These are phyloP conservation scores for Auricularia sp. DNA, from an alignment of 768 basidiomycete genomes.

Conservation along the genomic window DNA sequence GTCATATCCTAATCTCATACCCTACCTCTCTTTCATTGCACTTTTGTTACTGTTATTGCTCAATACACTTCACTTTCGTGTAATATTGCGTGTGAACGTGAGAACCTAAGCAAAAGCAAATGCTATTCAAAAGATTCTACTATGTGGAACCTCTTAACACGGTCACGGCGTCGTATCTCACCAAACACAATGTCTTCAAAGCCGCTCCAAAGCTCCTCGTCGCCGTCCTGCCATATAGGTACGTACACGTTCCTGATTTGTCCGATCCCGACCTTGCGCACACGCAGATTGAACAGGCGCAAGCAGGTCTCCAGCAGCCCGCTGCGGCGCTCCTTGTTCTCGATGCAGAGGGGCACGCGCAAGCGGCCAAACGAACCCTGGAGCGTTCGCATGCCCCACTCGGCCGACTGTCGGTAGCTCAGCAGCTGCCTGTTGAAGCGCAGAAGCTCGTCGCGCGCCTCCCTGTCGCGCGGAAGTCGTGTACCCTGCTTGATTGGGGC, in stretches of 20 bases:
- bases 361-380: conserved; percentile 39
- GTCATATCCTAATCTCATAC: too few species aligned
- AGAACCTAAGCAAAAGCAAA: too few species aligned
- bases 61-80: too few species aligned
- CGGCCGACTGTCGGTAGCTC: conserved; percentile 37
- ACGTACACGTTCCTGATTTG: conserved; percentile 34
- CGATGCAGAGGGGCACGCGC: conserved; percentile 29
- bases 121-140: too few species aligned
- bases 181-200: conserved; percentile 31
- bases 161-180: conserved; percentile 9
- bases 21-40: too few species aligned
- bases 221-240: conserved; percentile 24
- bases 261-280: conserved; percentile 29
- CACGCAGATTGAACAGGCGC: conserved; percentile 25
- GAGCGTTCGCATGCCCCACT: conserved; percentile 39
- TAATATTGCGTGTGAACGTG: too few species aligned
- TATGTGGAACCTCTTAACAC: not conserved
- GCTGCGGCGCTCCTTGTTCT: conserved; percentile 14
- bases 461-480: conserved; percentile 6
- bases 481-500: conserved; percentile 29
- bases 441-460: conserved; percentile 15
- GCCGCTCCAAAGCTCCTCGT: conserved; percentile 22
- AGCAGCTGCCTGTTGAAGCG: conserved; percentile 30
- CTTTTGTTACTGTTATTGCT: too few species aligned
- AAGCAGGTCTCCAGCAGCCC: conserved; percentile 29